These are phyloP conservation scores for Pyracantha coccinea DNA, from an alignment of 331 rosid species.

Conservation along the genomic window DNA sequence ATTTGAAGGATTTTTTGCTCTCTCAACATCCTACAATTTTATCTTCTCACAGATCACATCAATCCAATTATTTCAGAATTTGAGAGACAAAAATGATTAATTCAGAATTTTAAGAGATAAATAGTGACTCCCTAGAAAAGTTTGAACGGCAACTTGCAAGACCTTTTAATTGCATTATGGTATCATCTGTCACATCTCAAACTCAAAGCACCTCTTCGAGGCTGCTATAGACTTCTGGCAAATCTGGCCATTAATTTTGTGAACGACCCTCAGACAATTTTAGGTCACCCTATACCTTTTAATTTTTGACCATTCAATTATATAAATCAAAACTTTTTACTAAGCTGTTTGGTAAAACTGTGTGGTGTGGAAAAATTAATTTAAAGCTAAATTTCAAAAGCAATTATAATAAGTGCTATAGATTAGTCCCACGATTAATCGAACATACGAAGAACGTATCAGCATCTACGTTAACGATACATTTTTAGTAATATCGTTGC, in stretches of 20 bases:
- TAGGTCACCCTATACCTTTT: neutral
- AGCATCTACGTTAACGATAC: too few relatives aligned
- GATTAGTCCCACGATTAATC: too few relatives aligned
- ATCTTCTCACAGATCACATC: neutral
- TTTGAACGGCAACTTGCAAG: neutral
- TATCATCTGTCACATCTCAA: conserved; percentile 20
- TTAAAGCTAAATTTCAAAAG: too few relatives aligned
- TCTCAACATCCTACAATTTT: neutral
- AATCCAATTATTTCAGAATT: neutral
- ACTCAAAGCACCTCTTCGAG: conserved; percentile 20
- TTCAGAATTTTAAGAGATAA: neutral
- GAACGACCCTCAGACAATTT: conserved; percentile 8
- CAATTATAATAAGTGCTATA: too few relatives aligned
- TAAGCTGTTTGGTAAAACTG: too few relatives aligned
- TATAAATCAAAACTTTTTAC: too few relatives aligned
- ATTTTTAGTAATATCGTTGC: too few relatives aligned
- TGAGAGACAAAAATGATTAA: neutral
- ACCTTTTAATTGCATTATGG: conserved; percentile 5
- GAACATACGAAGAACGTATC: too few relatives aligned
- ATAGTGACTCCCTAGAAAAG: neutral
- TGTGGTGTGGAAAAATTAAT: too few relatives aligned
- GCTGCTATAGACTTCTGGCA: conserved; percentile 58
- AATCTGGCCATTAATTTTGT: conserved; percentile 23
- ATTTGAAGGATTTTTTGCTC: neutral
- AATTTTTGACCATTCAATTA: too few relatives aligned